Evolutionary conservation across 768 basidiomycete species (phyloP).

Genomic region (Boletus reticulatus): DNA sequence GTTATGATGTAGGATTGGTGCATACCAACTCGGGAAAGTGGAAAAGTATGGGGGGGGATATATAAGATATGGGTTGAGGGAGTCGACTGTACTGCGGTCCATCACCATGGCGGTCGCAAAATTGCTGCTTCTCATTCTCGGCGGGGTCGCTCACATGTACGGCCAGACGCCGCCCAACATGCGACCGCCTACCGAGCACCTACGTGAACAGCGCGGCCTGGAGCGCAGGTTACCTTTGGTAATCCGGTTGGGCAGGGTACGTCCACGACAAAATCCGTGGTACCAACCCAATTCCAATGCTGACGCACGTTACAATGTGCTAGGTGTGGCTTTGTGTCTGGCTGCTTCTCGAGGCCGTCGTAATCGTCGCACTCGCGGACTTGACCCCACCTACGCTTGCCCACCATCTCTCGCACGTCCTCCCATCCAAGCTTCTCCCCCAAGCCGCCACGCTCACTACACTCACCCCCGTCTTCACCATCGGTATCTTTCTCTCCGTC

Average conservation of each 20-base stretch:
- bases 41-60: no score
- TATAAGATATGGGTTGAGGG: no score
- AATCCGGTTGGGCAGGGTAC: no score
- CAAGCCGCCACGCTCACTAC: not conserved
- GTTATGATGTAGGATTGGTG: no score
- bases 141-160: not conserved
- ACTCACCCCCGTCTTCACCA: conserved; percentile 2
- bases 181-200: conserved; percentile 8
- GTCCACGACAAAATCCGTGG: not conserved
- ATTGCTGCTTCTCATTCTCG: conserved; percentile 4
- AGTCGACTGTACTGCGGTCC: no score
- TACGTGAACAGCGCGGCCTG: conserved; percentile 8
- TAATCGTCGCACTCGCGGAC: not conserved
- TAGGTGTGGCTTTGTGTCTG: conserved; percentile 1
- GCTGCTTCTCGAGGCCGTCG: conserved; percentile 5
- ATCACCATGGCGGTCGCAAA: conserved; percentile 1
- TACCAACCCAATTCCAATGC: not conserved
- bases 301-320: not conserved
- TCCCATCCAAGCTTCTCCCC: not conserved
- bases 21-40: no score
- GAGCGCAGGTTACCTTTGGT: not conserved
- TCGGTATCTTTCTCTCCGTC: conserved; percentile 2
- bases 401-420: conserved; percentile 9
- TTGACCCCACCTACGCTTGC: not conserved
- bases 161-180: conserved; percentile 14